These are phyloP conservation scores for Hansfordia pulvinata DNA, from an alignment of 2,329 filamentous ascomycete species.

Conservation along the genomic window DNA sequence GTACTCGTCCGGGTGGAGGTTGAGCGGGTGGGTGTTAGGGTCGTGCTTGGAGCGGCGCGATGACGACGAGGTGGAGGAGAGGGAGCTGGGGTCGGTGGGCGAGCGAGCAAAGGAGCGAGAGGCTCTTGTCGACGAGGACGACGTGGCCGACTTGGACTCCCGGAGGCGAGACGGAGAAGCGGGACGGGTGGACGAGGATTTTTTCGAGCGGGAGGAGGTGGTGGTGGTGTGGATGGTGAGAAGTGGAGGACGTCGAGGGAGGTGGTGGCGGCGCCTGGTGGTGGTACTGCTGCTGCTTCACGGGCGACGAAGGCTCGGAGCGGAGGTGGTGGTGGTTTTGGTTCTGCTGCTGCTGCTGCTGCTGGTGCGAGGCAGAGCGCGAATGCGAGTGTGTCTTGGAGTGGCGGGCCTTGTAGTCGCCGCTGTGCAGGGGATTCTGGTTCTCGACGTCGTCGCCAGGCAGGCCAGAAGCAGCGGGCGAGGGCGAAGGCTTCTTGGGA, in stretches of 20 bases:
- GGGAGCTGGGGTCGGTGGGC: slow-evolving; percentile 30
- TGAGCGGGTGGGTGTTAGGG: slow-evolving; percentile 71
- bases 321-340: slow-evolving; percentile 9
- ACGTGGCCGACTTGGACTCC: slow-evolving; percentile 13
- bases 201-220: slow-evolving; percentile 11
- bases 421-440: slow-evolving; percentile 5
- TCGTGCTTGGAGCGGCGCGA: slow-evolving; percentile 42
- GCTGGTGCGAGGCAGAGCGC: too few relatives aligned
- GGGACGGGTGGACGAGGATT: slow-evolving; percentile 4
- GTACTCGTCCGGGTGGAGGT: slow-evolving; percentile 79
- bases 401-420: too few relatives aligned
- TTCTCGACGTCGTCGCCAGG: slow-evolving; percentile 16
- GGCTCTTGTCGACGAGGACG: slow-evolving; percentile 27
- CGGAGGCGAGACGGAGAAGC: slow-evolving; percentile 15
- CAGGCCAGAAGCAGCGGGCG: too few relatives aligned
- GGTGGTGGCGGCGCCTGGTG: too few relatives aligned
- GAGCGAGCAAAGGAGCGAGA: slow-evolving; percentile 32
- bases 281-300: too few relatives aligned
- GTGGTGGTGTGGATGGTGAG: slow-evolving; percentile 6
- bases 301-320: slow-evolving; percentile 13
- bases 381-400: too few relatives aligned
- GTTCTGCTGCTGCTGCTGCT: slow-evolving; percentile 5
- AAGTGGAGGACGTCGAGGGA: too few relatives aligned
- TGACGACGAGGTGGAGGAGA: too few relatives aligned
- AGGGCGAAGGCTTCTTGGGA: slow-evolving; percentile 16